Evolutionary conservation across 129 eudicot species (phyloP).

Genomic region (Helianthus tuberosus): DNA sequence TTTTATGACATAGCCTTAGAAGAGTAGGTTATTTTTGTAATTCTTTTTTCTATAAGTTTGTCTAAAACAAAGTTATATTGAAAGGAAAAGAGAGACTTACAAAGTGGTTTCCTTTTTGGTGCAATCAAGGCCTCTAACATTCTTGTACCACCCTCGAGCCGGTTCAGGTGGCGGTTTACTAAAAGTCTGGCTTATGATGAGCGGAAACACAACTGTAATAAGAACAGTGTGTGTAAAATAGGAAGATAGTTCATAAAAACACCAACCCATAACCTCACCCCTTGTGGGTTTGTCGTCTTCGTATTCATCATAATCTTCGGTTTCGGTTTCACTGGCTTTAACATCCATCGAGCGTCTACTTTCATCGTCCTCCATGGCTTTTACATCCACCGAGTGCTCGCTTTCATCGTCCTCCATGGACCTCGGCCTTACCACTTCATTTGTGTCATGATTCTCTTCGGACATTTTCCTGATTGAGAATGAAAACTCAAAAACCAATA

Average conservation of each 20-base stretch:
- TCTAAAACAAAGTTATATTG: too few species aligned
- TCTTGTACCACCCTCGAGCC: constrained; percentile 57
- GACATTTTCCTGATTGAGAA: constrained; percentile 23
- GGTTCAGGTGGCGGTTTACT: constrained; percentile 44
- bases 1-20: too few species aligned
- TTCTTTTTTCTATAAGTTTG: too few species aligned
- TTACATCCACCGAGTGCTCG: constrained; percentile 17
- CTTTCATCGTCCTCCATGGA: constrained; percentile 46
- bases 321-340: constrained; percentile 45
- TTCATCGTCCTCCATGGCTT: constrained; percentile 45
- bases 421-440: constrained; percentile 26
- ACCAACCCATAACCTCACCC: constrained; percentile 72
- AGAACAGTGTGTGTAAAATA: constrained; percentile 77
- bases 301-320: constrained; percentile 40
- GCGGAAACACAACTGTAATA: constrained; percentile 75
- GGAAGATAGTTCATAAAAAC: constrained; percentile 69
- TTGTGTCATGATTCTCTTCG: constrained; percentile 22
- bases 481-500: too few species aligned
- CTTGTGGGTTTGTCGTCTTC: constrained; percentile 63
- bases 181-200: constrained; percentile 67
- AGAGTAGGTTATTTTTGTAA: too few species aligned
- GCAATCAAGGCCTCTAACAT: constrained; percentile 47
- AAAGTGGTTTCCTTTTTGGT: constrained; percentile 47
- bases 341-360: constrained; percentile 20
- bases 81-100: constrained; percentile 46